Conservation (phyloP, 495 filamentous ascomycete genomes). For the Penicillium coprophilum region DNA sequence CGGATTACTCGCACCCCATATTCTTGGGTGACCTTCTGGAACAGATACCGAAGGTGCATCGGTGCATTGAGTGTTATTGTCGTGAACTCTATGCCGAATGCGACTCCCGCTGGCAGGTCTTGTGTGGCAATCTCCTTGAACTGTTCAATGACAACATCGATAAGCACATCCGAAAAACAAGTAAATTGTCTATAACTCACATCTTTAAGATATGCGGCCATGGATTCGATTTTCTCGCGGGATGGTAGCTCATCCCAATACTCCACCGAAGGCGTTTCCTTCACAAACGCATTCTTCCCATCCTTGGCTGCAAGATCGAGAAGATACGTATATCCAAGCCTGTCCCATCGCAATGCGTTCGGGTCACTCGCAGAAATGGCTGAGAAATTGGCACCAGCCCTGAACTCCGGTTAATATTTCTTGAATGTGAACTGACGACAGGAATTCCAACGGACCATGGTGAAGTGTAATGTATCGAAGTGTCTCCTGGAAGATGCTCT, state of each 20-base stretch:
- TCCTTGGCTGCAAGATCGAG: constrained; percentile 23
- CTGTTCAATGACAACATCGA: neutral
- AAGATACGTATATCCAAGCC: constrained; percentile 29
- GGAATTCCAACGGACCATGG: constrained; percentile 28
- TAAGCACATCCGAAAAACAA: neutral
- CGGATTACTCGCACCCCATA: constrained; percentile 27
- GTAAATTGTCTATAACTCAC: constrained; percentile 11
- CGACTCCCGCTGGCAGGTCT: constrained; percentile 27
- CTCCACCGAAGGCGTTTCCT: constrained; percentile 25
- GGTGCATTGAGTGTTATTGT: constrained; percentile 35
- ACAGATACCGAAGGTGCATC: constrained; percentile 23
- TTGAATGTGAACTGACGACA: neutral
- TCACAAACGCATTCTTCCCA: constrained; percentile 26
- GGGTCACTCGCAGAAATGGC: constrained; percentile 32
- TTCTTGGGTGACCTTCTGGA: constrained; percentile 8
- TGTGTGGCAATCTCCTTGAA: constrained; percentile 15
- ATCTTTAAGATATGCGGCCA: constrained; percentile 33
- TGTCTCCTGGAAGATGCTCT: constrained; percentile 35
- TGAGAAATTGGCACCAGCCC: constrained; percentile 39
- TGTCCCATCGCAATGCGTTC: constrained; percentile 35
- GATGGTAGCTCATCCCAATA: constrained; percentile 34
- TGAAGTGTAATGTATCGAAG: constrained; percentile 30
- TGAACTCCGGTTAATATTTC: neutral
- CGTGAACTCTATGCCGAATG: constrained; percentile 30
- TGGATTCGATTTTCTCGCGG: constrained; percentile 27